Evolutionary conservation across 768 basidiomycete genomes (phyloP), one percentile per base, ranked within the genome.

Genomic region (Hericium alpestre): DNA sequence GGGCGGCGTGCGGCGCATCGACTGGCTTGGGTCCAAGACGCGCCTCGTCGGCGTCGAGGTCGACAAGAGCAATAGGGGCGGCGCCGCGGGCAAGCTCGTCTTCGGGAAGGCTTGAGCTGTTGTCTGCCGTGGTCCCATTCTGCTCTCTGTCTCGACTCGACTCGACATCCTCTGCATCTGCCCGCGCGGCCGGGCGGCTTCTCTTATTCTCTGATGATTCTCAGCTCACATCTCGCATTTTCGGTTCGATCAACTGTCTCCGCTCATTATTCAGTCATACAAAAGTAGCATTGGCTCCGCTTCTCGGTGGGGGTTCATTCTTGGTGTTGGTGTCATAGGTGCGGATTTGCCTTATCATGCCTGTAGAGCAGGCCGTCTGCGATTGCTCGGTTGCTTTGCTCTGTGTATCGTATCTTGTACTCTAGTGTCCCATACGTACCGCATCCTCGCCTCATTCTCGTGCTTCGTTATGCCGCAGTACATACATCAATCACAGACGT

Each of bases 1-100:
- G 38, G 52, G 27, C 25, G 52, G 38, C 52, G 12, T 87, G 27
- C 75, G 82, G 49, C 71, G 85, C 52, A 67, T 86, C 13, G 85
- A 87, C 69, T 86, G 80, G 76, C 71, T 87, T 48, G 80, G 80
- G 18, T 74, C 77, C 37, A 84, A 82, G 64, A 83, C 80, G 37
- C 70, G 73, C 49, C 65, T 87, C 39, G 72, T 81, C 37, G 85
- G 85, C 23, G 74, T 87, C 59, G 82, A 84, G 63, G 74, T 83
- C 58, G 75, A 78, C 63, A 80, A 76, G 59, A 69, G 71, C 70
- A 27, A 67, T 66, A n/a, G 32, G 32, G 66, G 66, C 41, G 65
- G 72, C 51, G 61, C 55, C 23, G 71, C 71, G 2, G 80, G 79
- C 51, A 79, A 73, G 61, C 73, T 80, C 40, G 70, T 81, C 56